Evolutionary conservation across 768 basidiomycete species (phyloP).

Genomic region (Pisolithus sp.): DNA sequence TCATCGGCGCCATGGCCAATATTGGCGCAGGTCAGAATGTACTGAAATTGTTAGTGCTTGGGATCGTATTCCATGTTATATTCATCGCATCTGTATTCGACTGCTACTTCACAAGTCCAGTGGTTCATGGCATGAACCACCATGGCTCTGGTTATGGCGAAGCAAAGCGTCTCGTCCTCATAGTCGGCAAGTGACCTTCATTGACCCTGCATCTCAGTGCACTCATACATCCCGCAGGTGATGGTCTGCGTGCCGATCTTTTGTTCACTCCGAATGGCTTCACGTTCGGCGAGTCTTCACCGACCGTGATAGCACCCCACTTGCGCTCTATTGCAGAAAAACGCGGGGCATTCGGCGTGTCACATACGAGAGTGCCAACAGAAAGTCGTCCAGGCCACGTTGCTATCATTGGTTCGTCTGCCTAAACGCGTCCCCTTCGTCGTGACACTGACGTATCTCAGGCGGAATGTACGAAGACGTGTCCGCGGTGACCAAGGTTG

Average conservation of each 20-base stretch:
- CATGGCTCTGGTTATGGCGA: slow-evolving; percentile 40
- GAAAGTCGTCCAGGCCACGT: slow-evolving; percentile 88
- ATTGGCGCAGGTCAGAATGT: slow-evolving; percentile 16
- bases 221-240: slow-evolving; percentile 39
- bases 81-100: slow-evolving; percentile 74
- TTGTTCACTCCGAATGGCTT: slow-evolving; percentile 63
- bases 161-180: slow-evolving; percentile 71
- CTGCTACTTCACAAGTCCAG: slow-evolving; percentile 83
- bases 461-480: slow-evolving; percentile 90
- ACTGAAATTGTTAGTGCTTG: slow-evolving; percentile 48
- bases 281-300: slow-evolving; percentile 40
- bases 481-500: slow-evolving; percentile 77
- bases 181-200: slow-evolving; percentile 51
- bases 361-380: slow-evolving; percentile 82
- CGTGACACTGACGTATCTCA: slow-evolving; percentile 20
- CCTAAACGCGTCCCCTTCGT: background rate
- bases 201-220: too few relatives aligned
- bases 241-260: slow-evolving; percentile 79
- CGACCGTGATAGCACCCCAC: slow-evolving; percentile 65
- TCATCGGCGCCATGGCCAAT: slow-evolving; percentile 5
- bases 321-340: slow-evolving; percentile 58
- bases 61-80: slow-evolving; percentile 67
- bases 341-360: slow-evolving; percentile 76
- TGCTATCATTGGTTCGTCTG: slow-evolving; percentile 64
- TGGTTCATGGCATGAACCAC: slow-evolving; percentile 69